Evolutionary conservation across 208 protist genomes (phyloP).

Genomic region (Leishmania mexicana): DNA sequence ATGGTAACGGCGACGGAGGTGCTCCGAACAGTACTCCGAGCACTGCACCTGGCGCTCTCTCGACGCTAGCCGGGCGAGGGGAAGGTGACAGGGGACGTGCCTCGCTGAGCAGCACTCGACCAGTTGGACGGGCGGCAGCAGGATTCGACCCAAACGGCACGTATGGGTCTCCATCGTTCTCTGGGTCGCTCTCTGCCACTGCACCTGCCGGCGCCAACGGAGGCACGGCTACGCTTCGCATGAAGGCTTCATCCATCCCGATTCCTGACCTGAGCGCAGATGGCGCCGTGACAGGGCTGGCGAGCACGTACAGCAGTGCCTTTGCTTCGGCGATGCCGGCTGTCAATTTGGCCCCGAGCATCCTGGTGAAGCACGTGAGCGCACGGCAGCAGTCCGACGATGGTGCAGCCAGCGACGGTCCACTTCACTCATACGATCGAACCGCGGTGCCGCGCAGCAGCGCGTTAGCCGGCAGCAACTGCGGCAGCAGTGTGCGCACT

Average conservation of each 20-base stretch:
- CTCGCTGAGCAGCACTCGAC: background rate
- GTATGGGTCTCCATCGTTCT: background rate
- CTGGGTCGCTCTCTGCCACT: background rate
- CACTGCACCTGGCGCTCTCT: background rate
- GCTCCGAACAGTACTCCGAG: background rate
- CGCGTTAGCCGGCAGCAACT: constrained; percentile 8
- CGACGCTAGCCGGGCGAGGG: background rate
- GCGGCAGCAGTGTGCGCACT: background rate
- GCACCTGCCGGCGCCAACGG: constrained; percentile 7
- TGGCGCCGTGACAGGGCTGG: background rate
- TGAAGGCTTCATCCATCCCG: background rate
- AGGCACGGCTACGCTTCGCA: constrained; percentile 2
- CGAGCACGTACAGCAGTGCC: background rate
- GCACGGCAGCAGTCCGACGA: background rate
- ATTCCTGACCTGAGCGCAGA: background rate
- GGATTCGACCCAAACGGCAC: background rate
- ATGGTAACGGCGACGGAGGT: background rate
- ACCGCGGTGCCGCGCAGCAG: constrained; percentile 23
- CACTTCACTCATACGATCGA: constrained; percentile 27
- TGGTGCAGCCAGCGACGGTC: background rate
- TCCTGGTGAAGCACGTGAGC: constrained; percentile 22
- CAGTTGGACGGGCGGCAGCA: background rate
- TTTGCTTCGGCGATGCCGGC: constrained; percentile 1
- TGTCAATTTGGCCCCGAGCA: constrained; percentile 10
- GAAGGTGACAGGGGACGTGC: background rate